Evolutionary conservation across 2,329 filamentous ascomycete species (phyloP).

Genomic region (Neocatenulostroma microsporum): DNA sequence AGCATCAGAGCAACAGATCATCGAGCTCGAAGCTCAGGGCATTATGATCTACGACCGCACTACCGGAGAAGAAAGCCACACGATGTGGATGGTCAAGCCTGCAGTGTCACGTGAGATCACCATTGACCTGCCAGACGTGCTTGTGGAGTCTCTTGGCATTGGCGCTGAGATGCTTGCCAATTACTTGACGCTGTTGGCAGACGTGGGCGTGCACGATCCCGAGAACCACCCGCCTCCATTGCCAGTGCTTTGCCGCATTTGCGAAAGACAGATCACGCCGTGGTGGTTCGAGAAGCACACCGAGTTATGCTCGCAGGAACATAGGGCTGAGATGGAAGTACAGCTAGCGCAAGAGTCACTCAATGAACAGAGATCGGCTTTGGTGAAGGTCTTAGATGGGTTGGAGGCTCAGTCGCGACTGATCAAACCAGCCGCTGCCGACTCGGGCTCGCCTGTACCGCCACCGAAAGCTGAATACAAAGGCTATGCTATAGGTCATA

Average conservation of each 20-base stretch:
- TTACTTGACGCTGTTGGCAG: conserved; percentile 82
- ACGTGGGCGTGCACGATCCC: conserved; percentile 68
- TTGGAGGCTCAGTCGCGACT: conserved; percentile 71
- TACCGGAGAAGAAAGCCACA: conserved; percentile 82
- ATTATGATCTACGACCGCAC: conserved; percentile 95
- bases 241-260: conserved; percentile 89
- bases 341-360: conserved; percentile 91
- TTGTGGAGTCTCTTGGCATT: conserved; percentile 89
- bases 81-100: conserved; percentile 99
- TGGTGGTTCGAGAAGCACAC: conserved; percentile 99
- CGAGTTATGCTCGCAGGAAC: conserved; percentile 89
- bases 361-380: conserved; percentile 84
- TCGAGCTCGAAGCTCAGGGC: conserved; percentile 89
- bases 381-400: conserved; percentile 90
- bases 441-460: conserved; percentile 33
- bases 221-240: conserved; percentile 69
- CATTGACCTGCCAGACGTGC: conserved; percentile 80
- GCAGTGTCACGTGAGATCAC: conserved; percentile 87
- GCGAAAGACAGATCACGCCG: conserved; percentile 89
- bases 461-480: conserved; percentile 65
- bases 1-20: conserved; percentile 38
- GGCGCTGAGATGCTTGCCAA: conserved; percentile 91
- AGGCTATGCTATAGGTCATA: conserved; percentile 67
- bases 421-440: conserved; percentile 46
- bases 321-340: conserved; percentile 94